Conservation (phyloP, 164 flowering plant species). For the Kalanchoe fedtschenkoi region DNA sequence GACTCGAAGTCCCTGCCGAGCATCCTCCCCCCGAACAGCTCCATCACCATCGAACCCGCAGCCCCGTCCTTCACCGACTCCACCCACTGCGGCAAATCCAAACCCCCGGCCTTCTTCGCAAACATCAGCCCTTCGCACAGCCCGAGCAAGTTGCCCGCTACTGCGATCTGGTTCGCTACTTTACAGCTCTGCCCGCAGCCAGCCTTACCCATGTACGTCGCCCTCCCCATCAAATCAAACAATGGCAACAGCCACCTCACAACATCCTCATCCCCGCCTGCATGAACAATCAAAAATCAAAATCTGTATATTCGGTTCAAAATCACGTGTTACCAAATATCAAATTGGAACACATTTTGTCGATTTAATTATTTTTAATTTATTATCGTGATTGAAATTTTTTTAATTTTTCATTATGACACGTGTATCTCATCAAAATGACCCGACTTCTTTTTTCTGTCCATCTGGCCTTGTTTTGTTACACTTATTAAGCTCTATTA, state of each 20-base stretch:
- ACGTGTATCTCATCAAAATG: too few species aligned
- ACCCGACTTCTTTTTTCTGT: too few species aligned
- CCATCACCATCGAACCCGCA: conserved; percentile 69
- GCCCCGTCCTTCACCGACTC: conserved; percentile 51
- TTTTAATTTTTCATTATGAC: too few species aligned
- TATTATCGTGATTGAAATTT: too few species aligned
- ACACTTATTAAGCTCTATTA: too few species aligned
- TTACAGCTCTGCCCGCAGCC: conserved; percentile 72
- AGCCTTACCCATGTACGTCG: conserved; percentile 41
- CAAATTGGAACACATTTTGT: too few species aligned
- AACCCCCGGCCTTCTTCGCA: conserved; percentile 41
- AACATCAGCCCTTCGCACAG: conserved; percentile 66
- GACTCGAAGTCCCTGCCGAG: conserved; percentile 55
- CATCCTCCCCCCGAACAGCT: conserved; percentile 66
- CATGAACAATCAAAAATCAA: too few species aligned
- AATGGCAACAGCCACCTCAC: conserved; percentile 51
- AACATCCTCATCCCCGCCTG: conserved; percentile 27
- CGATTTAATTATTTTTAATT: too few species aligned
- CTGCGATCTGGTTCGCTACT: conserved; percentile 62
- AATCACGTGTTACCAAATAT: too few species aligned
- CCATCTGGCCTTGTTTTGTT: too few species aligned
- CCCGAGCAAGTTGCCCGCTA: conserved; percentile 51
- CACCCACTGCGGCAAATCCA: conserved; percentile 38
- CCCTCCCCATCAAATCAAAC: conserved; percentile 42
- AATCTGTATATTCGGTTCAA: too few species aligned